phyloP scores from a whole-genome alignment of 257 asterid genomes.

The Solanum habrochaites region DNA sequence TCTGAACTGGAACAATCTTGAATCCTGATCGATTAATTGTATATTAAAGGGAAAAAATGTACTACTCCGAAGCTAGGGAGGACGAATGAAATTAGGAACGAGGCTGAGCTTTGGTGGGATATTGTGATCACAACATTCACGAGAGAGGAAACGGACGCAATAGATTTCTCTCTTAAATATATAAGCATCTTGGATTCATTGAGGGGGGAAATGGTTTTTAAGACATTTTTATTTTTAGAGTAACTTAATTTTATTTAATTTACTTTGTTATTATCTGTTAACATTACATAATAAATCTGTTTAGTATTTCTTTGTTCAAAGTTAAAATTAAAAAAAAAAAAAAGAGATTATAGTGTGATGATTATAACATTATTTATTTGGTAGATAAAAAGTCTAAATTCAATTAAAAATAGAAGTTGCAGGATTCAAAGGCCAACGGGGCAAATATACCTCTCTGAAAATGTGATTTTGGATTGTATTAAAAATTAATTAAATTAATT shows the following conservation, averaged over 20 bases:
- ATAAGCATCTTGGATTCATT: not conserved
- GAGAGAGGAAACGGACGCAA: not conserved
- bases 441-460: not conserved
- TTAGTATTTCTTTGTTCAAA: not conserved
- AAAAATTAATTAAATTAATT: no score
- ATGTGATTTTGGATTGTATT: no score
- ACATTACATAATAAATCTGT: not conserved
- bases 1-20: not conserved
- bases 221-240: not conserved
- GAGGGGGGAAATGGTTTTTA: not conserved
- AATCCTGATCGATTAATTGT: not conserved
- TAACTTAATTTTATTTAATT: no score
- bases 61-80: not conserved
- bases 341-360: not conserved
- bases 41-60: not conserved
- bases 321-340: not conserved
- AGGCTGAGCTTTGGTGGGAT: not conserved
- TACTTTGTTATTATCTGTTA: not conserved
- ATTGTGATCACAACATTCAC: not conserved
- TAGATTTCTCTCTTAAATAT: not conserved
- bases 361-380: not conserved
- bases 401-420: not conserved
- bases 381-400: not conserved
- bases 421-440: not conserved
- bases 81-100: not conserved